Percentiles rank a stretch among this genome's conserved stretches.
These are phyloP conservation scores for Pseudogymnoascus sp. DNA, from an alignment of 2,329 filamentous ascomycete species.

Conservation along the genomic window DNA sequence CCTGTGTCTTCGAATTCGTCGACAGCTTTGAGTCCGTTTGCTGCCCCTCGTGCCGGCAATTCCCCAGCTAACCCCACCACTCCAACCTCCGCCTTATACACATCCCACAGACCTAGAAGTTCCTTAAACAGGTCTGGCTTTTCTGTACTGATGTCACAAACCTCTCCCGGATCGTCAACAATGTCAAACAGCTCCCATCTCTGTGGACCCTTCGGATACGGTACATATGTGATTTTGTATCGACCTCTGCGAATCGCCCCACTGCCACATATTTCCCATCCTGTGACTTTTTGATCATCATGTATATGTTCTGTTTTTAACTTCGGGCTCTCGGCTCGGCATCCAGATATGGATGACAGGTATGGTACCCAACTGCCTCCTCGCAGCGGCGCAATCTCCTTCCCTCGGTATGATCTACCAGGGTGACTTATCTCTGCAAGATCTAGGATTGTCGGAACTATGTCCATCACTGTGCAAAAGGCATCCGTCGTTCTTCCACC, in stretches of 20 bases:
- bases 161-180: constrained; percentile 37
- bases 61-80: background rate
- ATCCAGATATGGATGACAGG: background rate
- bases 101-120: constrained; percentile 29
- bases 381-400: constrained; percentile 26
- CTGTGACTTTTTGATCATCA: constrained; percentile 9
- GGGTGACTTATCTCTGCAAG: constrained; percentile 28
- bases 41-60: background rate
- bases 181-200: constrained; percentile 43
- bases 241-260: background rate
- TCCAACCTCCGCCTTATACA: constrained; percentile 22
- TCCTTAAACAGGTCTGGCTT: constrained; percentile 28
- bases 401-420: constrained; percentile 21
- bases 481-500: constrained; percentile 16
- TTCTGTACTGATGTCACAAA: constrained; percentile 30
- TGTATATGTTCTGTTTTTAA: background rate
- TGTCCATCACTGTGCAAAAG: constrained; percentile 33
- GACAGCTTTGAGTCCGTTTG: background rate
- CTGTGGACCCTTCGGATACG: constrained; percentile 40
- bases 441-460: constrained; percentile 30
- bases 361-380: constrained; percentile 25
- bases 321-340: background rate
- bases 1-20: constrained; percentile 18
- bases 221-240: constrained; percentile 21
- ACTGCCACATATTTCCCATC: constrained; percentile 8